Conservation (phyloP, 2,329 filamentous ascomycete genomes). For the Pyrenophora tritici-repentis region DNA sequence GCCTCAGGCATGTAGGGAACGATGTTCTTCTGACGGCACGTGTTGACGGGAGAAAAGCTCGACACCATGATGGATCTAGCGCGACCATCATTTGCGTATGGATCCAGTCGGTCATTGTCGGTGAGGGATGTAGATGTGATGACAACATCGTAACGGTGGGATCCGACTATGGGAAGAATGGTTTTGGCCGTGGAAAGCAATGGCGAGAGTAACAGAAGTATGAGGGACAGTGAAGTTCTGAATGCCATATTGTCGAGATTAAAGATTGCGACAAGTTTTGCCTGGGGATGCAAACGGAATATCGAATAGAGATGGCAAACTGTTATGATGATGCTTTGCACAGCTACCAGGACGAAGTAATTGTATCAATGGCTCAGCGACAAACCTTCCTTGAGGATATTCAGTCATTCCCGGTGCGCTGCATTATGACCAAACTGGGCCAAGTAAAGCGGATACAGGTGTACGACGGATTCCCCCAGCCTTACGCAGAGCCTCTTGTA, state of each 20-base stretch:
- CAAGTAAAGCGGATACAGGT: not conserved
- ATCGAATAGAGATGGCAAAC: not conserved
- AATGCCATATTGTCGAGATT: conserved; percentile 4
- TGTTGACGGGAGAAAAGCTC: conserved; percentile 24
- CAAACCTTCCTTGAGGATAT: not conserved
- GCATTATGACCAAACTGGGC: not conserved
- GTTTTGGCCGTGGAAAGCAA: conserved; percentile 1
- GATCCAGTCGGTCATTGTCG: conserved; percentile 25
- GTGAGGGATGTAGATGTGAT: conserved; percentile 21
- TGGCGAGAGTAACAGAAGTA: conserved; percentile 1
- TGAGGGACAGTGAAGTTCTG: not conserved
- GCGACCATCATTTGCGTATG: conserved; percentile 25
- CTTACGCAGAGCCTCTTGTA: not conserved
- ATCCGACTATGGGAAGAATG: conserved; percentile 20
- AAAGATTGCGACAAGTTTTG: not conserved
- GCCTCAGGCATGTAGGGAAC: conserved; percentile 31
- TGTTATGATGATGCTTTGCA: not conserved
- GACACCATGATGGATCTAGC: conserved; percentile 32
- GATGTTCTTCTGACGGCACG: conserved; percentile 14
- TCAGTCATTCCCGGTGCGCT: not conserved
- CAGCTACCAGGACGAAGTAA: not conserved
- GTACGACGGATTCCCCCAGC: not conserved
- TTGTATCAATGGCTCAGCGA: not conserved
- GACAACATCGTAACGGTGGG: conserved; percentile 16
- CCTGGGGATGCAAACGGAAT: not conserved